phyloP scores from a whole-genome alignment of 169 alveolate genomes.

The Neospora caninum region DNA sequence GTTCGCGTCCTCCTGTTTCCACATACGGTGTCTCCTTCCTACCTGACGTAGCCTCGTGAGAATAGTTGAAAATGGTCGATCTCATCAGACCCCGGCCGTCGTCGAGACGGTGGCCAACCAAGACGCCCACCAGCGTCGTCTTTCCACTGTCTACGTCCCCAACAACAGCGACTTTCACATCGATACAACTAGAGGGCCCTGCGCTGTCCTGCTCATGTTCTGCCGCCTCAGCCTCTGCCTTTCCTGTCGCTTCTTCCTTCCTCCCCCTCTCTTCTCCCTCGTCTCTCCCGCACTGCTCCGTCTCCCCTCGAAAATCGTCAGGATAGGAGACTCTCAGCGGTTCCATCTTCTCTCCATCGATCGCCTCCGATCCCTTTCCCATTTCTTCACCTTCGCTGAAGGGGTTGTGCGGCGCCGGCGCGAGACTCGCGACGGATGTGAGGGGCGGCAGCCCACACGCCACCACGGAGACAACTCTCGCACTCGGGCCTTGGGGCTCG shows the following conservation, averaged over 20 bases:
- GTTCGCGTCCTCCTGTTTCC: background rate
- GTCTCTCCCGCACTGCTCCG: background rate
- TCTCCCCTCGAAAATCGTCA: background rate
- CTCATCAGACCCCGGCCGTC: constrained; percentile 92
- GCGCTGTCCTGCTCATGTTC: background rate
- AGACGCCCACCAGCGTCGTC: constrained; percentile 86
- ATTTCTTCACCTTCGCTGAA: too few relatives aligned
- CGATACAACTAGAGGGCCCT: background rate
- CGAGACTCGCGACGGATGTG: background rate
- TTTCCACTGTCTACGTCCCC: constrained; percentile 88
- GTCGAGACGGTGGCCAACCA: constrained; percentile 82
- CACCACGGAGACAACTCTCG: background rate
- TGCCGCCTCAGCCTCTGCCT: background rate
- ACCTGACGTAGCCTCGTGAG: constrained; percentile 87
- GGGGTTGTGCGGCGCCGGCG: background rate
- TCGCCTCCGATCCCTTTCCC: too few relatives aligned
- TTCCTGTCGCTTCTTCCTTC: background rate
- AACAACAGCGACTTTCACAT: constrained; percentile 80
- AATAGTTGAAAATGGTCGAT: constrained; percentile 84
- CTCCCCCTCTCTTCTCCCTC: background rate
- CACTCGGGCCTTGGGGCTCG: background rate
- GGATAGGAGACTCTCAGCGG: background rate
- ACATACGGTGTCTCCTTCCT: background rate
- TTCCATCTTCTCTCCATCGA: too few relatives aligned
- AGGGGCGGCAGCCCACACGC: background rate